Evolutionary conservation across 208 protist genomes (phyloP).

Genomic region (Plasmodiophora brassicae): DNA sequence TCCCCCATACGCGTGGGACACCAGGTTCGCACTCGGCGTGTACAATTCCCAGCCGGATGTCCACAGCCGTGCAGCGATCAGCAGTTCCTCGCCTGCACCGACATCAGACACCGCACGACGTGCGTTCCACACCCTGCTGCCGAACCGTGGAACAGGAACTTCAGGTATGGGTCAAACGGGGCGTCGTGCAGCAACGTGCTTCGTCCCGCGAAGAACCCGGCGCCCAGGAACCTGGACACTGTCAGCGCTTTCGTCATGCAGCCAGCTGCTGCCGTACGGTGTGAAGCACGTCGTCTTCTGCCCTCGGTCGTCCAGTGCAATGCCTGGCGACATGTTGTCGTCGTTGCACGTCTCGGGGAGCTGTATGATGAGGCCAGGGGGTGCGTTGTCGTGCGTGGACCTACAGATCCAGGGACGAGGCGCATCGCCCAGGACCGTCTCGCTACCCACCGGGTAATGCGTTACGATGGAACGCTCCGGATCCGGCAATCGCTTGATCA

Average conservation of each 20-base stretch:
- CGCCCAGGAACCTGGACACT: constrained; percentile 4
- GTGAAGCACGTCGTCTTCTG: too few relatives aligned
- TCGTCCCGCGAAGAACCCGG: background rate
- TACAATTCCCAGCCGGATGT: background rate
- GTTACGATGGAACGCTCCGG: background rate
- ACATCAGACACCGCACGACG: background rate
- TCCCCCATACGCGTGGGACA: background rate
- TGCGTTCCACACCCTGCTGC: background rate
- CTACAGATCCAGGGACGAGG: background rate
- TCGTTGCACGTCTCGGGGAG: background rate
- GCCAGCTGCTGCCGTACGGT: too few relatives aligned
- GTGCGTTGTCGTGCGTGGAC: background rate
- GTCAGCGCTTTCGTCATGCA: too few relatives aligned
- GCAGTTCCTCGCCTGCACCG: constrained; percentile 14
- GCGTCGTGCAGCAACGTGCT: background rate
- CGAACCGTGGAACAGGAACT: background rate
- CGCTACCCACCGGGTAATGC: background rate
- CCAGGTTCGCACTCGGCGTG: background rate
- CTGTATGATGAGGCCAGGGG: background rate
- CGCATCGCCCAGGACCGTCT: background rate
- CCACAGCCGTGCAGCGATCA: background rate
- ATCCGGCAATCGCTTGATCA: background rate
- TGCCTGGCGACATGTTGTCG: background rate
- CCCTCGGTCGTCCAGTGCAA: too few relatives aligned
- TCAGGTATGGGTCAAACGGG: background rate